These are phyloP conservation scores for Aechmea fasciata DNA, from an alignment of 176 grass and related monocot species.

Conservation along the genomic window DNA sequence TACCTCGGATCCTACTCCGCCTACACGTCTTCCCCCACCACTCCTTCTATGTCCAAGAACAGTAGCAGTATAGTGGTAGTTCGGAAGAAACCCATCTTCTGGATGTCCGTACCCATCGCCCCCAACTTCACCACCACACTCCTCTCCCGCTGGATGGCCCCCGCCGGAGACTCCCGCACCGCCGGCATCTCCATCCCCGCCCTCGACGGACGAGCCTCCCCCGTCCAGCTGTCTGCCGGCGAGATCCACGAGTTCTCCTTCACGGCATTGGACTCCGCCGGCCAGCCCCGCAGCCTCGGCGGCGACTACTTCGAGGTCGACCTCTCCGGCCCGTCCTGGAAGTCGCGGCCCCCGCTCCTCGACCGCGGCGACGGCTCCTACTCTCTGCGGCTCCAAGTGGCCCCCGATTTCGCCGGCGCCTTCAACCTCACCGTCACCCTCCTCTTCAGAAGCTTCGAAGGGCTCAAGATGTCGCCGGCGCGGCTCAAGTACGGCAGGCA, in stretches of 20 bases:
- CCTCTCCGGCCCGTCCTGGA: slow-evolving; percentile 61
- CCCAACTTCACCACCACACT: slow-evolving; percentile 72
- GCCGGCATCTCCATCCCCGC: slow-evolving; percentile 43
- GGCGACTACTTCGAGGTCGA: slow-evolving; percentile 97
- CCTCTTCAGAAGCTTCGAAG: slow-evolving; percentile 83
- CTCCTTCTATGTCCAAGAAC: not conserved
- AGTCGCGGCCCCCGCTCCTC: slow-evolving; percentile 59
- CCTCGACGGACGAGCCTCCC: slow-evolving; percentile 16
- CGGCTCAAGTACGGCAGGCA: slow-evolving; percentile 65
- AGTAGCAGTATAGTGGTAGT: no score
- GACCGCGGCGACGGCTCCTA: slow-evolving; percentile 89
- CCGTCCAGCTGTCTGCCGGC: slow-evolving; percentile 25
- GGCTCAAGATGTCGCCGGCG: slow-evolving; percentile 74
- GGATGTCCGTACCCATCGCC: slow-evolving; percentile 46
- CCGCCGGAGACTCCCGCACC: slow-evolving; percentile 55
- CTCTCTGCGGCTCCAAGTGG: slow-evolving; percentile 69
- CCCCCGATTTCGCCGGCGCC: slow-evolving; percentile 43
- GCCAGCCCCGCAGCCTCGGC: slow-evolving; percentile 50
- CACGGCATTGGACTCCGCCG: slow-evolving; percentile 52
- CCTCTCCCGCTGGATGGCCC: slow-evolving; percentile 53
- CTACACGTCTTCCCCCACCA: not conserved
- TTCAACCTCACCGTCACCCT: slow-evolving; percentile 70
- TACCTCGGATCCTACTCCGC: slow-evolving; percentile 33
- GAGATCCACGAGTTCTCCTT: slow-evolving; percentile 58
- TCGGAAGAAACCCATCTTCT: not conserved